Evolutionary conservation across 805 yeast species (phyloP).

Genomic region (Schwanniomyces polymorphus): DNA sequence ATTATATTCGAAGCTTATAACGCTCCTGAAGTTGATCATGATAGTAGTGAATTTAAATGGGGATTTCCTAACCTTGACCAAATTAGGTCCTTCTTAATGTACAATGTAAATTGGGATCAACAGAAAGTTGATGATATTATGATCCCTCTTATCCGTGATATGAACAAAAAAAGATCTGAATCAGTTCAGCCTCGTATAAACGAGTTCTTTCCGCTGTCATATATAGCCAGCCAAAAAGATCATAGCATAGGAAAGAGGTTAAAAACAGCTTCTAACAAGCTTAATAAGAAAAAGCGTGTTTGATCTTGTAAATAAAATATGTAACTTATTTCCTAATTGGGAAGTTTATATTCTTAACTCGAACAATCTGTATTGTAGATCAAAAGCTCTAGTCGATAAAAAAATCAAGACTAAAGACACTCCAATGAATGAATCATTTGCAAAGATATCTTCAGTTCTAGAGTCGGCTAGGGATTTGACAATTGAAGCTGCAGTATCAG

Average conservation of each 20-base stretch:
- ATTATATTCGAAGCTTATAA: constrained; percentile 72
- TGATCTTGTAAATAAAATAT: not conserved
- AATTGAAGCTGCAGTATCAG: constrained; percentile 79
- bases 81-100: constrained; percentile 66
- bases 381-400: not conserved
- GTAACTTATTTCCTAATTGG: constrained; percentile 5
- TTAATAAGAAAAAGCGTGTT: constrained; percentile 26
- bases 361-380: not conserved
- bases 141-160: constrained; percentile 79
- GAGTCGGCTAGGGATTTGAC: constrained; percentile 81
- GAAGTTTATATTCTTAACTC: constrained; percentile 4
- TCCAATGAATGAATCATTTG: constrained; percentile 49
- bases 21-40: constrained; percentile 82
- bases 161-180: constrained; percentile 60
- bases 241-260: constrained; percentile 60
- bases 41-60: constrained; percentile 80
- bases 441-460: constrained; percentile 65
- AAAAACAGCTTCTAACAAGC: constrained; percentile 54
- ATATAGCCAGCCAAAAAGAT: constrained; percentile 46
- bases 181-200: constrained; percentile 60
- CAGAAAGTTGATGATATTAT: constrained; percentile 77
- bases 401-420: not conserved
- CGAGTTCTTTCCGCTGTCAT: constrained; percentile 68
- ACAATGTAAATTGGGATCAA: constrained; percentile 77
- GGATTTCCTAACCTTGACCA: constrained; percentile 85